Evolutionary conservation across 2,329 filamentous ascomycete species (phyloP), one percentile per base, ranked within the genome.

Genomic region (Aspergillus unguis): DNA sequence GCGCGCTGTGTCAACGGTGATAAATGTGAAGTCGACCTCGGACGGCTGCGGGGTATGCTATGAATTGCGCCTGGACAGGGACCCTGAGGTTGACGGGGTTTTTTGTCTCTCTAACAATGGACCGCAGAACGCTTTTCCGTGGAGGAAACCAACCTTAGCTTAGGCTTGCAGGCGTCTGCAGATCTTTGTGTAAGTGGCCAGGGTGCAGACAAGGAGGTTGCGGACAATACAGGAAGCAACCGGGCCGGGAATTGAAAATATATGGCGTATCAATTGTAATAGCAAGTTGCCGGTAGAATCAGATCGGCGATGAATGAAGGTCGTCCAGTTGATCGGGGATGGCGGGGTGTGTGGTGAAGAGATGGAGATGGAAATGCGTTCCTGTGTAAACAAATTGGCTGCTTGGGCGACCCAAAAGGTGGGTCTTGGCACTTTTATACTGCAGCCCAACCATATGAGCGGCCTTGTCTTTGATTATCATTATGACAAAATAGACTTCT

Each of bases 371-470:
- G 32, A 38, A 35, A 45, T 38, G 46, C 37, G 44, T 48, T 28
- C 37, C 51, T 33, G 47, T 51, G 55, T 62, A 59, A 63, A 61
- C 58, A 62, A 52, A 55, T 55, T 55, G 59, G 51, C 51, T 53
- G 51, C 61, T 64, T 57, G 58, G 62, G 55, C 54, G 56, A 59
- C 52, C 55, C 50, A 53, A 54, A 49, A 45, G 37, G 41, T 35
- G 25, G 32, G 54, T 48, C 54, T 58, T 58, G 56, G 56, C 56
- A 36, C 40, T 47, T 35, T 11, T 42, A 27, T 32, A 31, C 10
- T 36, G 17, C 46, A 41, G 46, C 31, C 38, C 32, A 41, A 48
- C 45, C 28, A 35, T 17, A 17, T 17, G 17, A 17, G 17, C 17
- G 17, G 17, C 17, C 17, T 17, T 17, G 17, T 17, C 17, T 17